These are phyloP conservation scores for Castanea mollissima DNA, from an alignment of 306 rosid species.

Conservation along the genomic window DNA sequence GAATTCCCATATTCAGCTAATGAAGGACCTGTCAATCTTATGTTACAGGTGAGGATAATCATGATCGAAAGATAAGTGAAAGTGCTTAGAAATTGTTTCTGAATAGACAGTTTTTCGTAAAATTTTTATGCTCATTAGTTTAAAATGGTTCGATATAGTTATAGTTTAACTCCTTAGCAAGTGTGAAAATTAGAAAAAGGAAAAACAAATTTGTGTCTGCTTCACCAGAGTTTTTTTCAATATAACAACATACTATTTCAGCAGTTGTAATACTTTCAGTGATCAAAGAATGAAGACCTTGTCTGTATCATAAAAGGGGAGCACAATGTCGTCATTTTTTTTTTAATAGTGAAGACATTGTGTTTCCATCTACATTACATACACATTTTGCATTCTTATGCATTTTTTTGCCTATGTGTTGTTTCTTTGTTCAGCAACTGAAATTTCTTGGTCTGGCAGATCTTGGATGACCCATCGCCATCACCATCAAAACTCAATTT, in stretches of 20 bases:
- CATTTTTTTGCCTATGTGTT: neutral
- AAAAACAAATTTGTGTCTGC: neutral
- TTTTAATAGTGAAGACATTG: no score
- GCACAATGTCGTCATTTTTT: no score
- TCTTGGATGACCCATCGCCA: slow-evolving; percentile 94
- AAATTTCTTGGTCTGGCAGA: slow-evolving; percentile 47
- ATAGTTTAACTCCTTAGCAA: neutral
- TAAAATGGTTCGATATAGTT: neutral
- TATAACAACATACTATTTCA: neutral
- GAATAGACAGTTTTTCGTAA: neutral
- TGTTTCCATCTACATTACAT: neutral
- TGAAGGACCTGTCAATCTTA: slow-evolving; percentile 94
- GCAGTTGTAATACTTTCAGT: neutral
- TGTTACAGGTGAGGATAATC: slow-evolving; percentile 75
- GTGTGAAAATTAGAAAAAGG: neutral
- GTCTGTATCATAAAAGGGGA: no score
- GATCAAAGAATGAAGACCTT: neutral
- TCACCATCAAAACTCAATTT: slow-evolving; percentile 73
- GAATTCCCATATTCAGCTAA: slow-evolving; percentile 92
- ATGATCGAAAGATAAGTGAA: neutral
- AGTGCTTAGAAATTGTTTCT: neutral
- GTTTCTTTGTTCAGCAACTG: slow-evolving; percentile 14
- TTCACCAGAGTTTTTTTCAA: neutral
- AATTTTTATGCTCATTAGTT: neutral
- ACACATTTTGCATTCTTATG: neutral